Conservation (phyloP, 73 alveolate species). For the Stentor coeruleus region DNA sequence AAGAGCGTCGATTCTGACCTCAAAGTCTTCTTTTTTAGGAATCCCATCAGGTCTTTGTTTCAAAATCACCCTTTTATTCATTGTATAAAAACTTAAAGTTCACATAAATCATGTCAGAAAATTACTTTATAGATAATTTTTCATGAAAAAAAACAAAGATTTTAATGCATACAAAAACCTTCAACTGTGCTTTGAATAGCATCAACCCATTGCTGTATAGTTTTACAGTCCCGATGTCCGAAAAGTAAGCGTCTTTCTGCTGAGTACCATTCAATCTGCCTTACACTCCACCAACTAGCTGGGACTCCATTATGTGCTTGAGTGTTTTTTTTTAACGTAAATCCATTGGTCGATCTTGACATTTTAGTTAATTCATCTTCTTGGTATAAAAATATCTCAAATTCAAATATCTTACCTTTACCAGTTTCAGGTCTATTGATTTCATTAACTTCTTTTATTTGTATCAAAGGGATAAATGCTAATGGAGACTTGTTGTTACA, state of each 20-base stretch:
- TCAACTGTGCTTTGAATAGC: too few relatives aligned
- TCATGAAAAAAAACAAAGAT: too few relatives aligned
- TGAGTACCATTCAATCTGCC: constrained; percentile 18
- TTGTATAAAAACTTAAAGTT: too few relatives aligned
- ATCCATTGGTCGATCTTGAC: constrained; percentile 5
- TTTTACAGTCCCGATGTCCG: too few relatives aligned
- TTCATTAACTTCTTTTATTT: constrained; percentile 1
- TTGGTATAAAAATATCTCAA: not conserved
- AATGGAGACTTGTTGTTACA: not conserved
- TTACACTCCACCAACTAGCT: not conserved
- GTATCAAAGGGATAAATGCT: not conserved
- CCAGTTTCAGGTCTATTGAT: not conserved
- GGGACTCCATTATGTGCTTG: not conserved
- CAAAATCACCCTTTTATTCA: constrained; percentile 10
- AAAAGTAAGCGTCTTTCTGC: constrained; percentile 12
- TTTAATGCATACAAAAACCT: too few relatives aligned
- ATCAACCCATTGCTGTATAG: too few relatives aligned
- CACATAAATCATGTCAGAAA: too few relatives aligned
- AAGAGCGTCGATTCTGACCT: not conserved
- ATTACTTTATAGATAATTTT: too few relatives aligned
- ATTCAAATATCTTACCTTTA: not conserved
- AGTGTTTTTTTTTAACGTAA: not conserved
- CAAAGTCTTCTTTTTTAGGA: not conserved
- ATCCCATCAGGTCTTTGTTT: not conserved
- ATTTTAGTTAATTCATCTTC: not conserved